Evolutionary conservation across 225 moss, liverwort and hornwort genomes (phyloP).

Genomic region (Pseudisothecium myosuroides): DNA sequence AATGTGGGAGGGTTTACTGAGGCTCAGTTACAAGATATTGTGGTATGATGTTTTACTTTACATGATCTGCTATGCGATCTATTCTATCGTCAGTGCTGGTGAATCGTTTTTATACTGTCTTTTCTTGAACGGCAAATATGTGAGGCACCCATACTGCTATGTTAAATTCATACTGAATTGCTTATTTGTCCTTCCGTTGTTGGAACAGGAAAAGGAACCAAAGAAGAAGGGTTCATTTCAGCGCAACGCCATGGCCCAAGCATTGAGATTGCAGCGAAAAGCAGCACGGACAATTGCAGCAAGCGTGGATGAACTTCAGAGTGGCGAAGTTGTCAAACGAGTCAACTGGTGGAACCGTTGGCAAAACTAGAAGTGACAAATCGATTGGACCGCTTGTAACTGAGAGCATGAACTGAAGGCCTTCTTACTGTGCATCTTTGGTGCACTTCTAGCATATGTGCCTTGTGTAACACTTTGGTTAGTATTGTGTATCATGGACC

Average conservation of each 20-base stretch:
- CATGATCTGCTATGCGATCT: not conserved
- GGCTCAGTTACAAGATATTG: constrained; percentile 65
- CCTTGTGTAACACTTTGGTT: constrained; percentile 1
- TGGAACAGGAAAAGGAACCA: constrained; percentile 59
- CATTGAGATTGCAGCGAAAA: constrained; percentile 66
- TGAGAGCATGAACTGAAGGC: not conserved
- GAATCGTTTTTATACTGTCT: not conserved
- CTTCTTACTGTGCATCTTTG: not conserved
- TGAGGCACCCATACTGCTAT: not conserved
- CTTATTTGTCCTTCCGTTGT: not conserved
- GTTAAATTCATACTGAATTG: not conserved
- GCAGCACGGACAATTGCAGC: constrained; percentile 48
- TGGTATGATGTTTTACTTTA: constrained; percentile 21
- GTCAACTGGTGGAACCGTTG: constrained; percentile 98
- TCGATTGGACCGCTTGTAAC: not conserved
- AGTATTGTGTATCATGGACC: not conserved
- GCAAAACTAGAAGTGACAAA: constrained; percentile 37
- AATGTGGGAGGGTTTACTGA: constrained; percentile 86
- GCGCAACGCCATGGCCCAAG: constrained; percentile 85
- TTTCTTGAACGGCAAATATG: not conserved
- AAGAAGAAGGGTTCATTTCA: constrained; percentile 51
- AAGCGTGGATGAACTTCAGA: constrained; percentile 33
- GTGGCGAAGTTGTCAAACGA: constrained; percentile 47
- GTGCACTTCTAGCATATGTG: not conserved
- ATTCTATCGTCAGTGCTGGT: not conserved